Conservation (phyloP, 352 stramenopile species). For the Globisporangium canariense region DNA sequence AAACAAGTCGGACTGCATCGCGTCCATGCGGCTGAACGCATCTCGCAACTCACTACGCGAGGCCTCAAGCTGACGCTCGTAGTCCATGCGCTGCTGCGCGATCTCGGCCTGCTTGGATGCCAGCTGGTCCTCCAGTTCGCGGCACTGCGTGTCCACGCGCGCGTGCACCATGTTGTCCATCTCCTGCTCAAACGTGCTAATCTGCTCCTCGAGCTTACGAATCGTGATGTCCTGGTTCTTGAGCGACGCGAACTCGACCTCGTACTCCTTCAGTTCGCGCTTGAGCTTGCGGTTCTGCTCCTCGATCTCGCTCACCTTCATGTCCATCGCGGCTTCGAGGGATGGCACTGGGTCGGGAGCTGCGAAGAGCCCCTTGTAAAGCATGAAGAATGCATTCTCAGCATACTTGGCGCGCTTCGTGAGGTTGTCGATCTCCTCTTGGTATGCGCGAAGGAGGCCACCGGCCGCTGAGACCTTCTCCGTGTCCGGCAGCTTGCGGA, state of each 20-base stretch:
- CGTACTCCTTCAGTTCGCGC: constrained; percentile 90
- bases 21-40: constrained; percentile 76
- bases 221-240: constrained; percentile 98
- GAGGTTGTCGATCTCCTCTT: constrained; percentile 91
- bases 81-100: constrained; percentile 77
- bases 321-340: constrained; percentile 54
- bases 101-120: constrained; percentile 72
- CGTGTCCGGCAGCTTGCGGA: constrained; percentile 63
- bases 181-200: constrained; percentile 75
- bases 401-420: constrained; percentile 89
- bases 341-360: constrained; percentile 78
- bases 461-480: constrained; percentile 66
- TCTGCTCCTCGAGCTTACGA: constrained; percentile 90
- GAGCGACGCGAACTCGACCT: constrained; percentile 91
- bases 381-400: constrained; percentile 86
- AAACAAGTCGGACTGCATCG: constrained; percentile 91
- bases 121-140: constrained; percentile 61
- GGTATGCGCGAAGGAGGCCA: constrained; percentile 83
- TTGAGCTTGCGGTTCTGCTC: constrained; percentile 91
- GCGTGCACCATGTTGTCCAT: constrained; percentile 62
- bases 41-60: constrained; percentile 58
- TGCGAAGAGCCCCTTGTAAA: constrained; percentile 88
- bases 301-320: constrained; percentile 76
- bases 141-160: constrained; percentile 55
- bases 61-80: constrained; percentile 61